Percentiles rank a stretch among this genome's conserved stretches.
Evolutionary conservation across 257 asterid species (phyloP).

Genomic region (Solanum medicagineum): DNA sequence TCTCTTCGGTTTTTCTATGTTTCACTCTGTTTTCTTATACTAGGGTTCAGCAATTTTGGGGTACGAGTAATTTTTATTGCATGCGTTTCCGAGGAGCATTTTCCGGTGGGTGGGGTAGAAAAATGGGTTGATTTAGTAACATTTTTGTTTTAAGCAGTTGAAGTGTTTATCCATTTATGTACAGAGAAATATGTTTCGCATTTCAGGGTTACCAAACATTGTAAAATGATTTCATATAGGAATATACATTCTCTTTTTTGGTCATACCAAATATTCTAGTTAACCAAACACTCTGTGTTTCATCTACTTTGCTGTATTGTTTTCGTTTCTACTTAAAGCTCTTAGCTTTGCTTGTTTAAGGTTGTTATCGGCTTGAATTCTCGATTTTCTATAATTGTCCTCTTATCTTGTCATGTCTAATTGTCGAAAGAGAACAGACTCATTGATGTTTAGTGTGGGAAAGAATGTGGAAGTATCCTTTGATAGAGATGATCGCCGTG

Average conservation of each 20-base stretch:
- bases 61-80: background rate
- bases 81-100: background rate
- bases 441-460: slow-evolving; percentile 48
- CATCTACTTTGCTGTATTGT: background rate
- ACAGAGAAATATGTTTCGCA: background rate
- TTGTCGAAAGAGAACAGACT: slow-evolving; percentile 38
- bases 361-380: background rate
- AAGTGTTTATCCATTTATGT: background rate
- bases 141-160: background rate
- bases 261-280: background rate
- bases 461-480: slow-evolving; percentile 57
- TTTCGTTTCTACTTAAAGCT: background rate
- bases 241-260: background rate
- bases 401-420: slow-evolving; percentile 5
- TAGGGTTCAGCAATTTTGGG: background rate
- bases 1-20: background rate
- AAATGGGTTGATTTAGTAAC: background rate
- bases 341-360: background rate
- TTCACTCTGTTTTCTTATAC: background rate
- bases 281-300: background rate
- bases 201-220: background rate
- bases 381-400: background rate
- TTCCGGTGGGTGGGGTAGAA: background rate
- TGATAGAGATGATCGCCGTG: slow-evolving; percentile 26
- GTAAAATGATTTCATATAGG: background rate